Conservation (phyloP, 352 stramenopile species). For the Pythium vanterpoolii region DNA sequence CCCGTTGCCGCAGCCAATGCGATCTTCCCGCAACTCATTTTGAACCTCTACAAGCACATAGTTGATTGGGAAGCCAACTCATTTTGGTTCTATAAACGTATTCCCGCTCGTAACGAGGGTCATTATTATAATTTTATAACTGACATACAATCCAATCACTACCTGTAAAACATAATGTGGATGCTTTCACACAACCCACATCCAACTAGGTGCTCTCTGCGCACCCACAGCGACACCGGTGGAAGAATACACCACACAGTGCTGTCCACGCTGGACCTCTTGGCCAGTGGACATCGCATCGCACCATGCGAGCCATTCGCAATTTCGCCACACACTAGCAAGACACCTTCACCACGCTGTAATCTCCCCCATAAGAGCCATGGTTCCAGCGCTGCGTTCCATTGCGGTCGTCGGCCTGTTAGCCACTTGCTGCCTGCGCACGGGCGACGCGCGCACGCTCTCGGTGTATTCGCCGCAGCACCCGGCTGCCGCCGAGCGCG, state of each 20-base stretch:
- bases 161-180: background rate
- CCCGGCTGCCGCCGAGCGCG: background rate
- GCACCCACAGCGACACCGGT: too few species aligned
- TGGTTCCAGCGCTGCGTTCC: background rate
- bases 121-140: background rate
- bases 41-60: background rate
- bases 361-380: background rate
- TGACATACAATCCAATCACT: background rate
- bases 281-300: too few species aligned
- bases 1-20: background rate
- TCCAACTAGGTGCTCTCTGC: too few species aligned
- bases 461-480: background rate
- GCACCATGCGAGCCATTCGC: too few species aligned
- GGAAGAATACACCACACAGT: too few species aligned
- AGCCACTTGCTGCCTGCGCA: background rate
- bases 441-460: background rate
- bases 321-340: too few species aligned
- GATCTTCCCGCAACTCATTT: background rate
- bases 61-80: background rate
- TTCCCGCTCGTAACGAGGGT: background rate
- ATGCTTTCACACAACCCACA: too few species aligned
- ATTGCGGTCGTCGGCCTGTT: background rate
- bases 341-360: too few species aligned
- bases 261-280: too few species aligned
- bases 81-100: background rate